Evolutionary conservation across 164 flowering plant genomes (phyloP).

Genomic region (Saururus chinensis): DNA sequence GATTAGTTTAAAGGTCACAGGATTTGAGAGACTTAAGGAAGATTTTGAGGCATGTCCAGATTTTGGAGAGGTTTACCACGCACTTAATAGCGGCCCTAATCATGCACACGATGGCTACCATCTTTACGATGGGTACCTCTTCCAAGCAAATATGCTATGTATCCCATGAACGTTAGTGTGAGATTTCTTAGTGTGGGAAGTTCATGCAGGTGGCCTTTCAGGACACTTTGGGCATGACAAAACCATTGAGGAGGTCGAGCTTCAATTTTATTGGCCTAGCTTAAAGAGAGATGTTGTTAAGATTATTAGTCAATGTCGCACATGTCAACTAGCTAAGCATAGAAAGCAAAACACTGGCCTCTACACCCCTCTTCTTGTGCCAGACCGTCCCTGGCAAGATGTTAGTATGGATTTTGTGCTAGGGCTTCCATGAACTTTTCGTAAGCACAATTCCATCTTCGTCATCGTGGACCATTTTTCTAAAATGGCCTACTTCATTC

Average conservation of each 20-base stretch:
- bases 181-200: no score
- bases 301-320: no score
- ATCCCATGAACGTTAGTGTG: background rate
- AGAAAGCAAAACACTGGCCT: no score
- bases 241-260: no score
- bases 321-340: no score
- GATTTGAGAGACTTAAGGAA: background rate
- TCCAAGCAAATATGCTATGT: background rate
- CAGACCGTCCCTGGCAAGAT: background rate
- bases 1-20: background rate
- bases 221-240: no score
- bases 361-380: background rate
- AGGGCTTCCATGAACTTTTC: background rate
- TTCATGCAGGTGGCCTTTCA: no score
- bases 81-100: background rate
- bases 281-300: no score
- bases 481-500: background rate
- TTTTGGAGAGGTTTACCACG: background rate
- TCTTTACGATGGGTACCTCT: background rate
- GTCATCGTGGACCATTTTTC: background rate
- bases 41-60: background rate
- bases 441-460: background rate
- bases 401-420: no score
- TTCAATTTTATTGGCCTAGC: no score
- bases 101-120: background rate